Base-by-base conservation (phyloP, 495 filamentous ascomycete genomes). In the Parathielavia appendiculata region DNA sequence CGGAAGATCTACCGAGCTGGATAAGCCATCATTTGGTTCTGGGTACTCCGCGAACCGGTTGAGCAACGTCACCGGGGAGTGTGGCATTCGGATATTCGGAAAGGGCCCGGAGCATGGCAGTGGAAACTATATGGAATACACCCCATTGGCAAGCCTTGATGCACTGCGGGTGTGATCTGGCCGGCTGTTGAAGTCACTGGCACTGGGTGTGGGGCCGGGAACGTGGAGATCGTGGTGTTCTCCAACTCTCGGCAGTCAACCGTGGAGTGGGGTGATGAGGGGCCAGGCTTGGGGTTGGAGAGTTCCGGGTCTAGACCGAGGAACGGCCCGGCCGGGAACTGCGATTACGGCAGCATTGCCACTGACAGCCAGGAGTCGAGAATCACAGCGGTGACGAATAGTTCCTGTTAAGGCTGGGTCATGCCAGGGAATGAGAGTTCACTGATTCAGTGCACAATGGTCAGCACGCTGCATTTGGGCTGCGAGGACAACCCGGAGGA, bases 181-280 rank as follows among this genome's bases (percentile, higher is more conserved):
- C 22, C 6, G 30, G 45, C 23, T 13, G 22, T n/a, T n/a, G n/a
- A n/a, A 16, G 20, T 46, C 44, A 7, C 40, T 40, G 26, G 22
- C 36, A 54, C 23, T 44, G 35, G 35, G 45, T 50, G 46, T 36
- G 47, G 45, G 48, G 45, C 36, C 19, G 19, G 39, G 19, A 26
- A 7, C 17, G n/a, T n/a, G 20, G 9, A 34, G 13, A 13, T 47
- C 20, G 20, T 14, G 26, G 17, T 26, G 8, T 16, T 45, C 46
- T 11, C 51, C 38, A 43, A 53, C 51, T 34, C 30, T 50, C 56
- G 45, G 56, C 56, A 58, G 12, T 58, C 4, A 56, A 23, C 8
- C 9, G 43, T 7, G 7, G 43, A 46, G 19, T 7, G 17, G 22
- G 2, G 43, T 48, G 17, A 22, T 9, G 41, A 22, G 17, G 7